phyloP scores from a whole-genome alignment of 495 filamentous ascomycete genomes.

The Neurospora intermedia region DNA sequence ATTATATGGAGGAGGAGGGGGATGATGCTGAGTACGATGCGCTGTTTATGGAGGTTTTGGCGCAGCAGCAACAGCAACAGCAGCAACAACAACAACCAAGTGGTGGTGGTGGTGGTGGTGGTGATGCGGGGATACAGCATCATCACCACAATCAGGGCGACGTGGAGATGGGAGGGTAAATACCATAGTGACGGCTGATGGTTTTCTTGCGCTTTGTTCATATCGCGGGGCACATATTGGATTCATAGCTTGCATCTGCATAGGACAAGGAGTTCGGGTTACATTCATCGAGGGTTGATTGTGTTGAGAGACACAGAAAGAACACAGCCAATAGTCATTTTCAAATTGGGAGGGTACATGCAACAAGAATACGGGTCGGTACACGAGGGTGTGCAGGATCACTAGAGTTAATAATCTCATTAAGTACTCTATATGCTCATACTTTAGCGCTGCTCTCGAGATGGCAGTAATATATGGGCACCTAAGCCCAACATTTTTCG shows the following conservation, averaged over 20 bases:
- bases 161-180: constrained; percentile 22
- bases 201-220: not conserved
- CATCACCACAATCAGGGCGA: constrained; percentile 2
- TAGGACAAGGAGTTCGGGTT: not conserved
- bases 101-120: not conserved
- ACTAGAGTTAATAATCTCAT: not conserved
- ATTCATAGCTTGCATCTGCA: not conserved
- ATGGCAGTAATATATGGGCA: not conserved
- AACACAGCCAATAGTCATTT: not conserved
- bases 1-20: constrained; percentile 37
- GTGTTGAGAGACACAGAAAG: not conserved
- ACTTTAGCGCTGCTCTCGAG: not conserved
- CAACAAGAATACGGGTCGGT: not conserved
- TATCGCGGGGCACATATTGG: not conserved
- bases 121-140: not conserved
- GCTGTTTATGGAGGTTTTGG: constrained; percentile 42
- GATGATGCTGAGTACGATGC: constrained; percentile 37
- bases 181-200: not conserved
- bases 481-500: not conserved
- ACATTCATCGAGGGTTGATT: not conserved
- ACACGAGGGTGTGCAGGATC: not conserved
- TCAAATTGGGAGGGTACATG: not conserved
- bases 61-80: constrained; percentile 2
- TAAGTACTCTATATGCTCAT: not conserved
- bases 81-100: not conserved